phyloP scores from a whole-genome alignment of 1,284 basidiomycete species.

The Fomitopsis pinicola region DNA sequence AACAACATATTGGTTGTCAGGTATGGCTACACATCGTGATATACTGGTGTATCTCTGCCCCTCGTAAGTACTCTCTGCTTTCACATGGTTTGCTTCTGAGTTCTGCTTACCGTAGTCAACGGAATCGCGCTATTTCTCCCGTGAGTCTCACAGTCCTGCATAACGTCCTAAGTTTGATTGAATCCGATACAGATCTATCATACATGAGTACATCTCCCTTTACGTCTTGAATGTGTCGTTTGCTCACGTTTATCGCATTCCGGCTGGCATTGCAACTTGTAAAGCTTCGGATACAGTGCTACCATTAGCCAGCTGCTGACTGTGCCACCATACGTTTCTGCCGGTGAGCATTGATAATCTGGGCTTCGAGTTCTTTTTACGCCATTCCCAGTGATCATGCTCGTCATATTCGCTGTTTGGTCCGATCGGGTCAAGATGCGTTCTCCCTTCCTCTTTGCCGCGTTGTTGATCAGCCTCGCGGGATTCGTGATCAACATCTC shows the following conservation, averaged over 20 bases:
- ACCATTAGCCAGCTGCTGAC: constrained; percentile 64
- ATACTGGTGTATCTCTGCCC: constrained; percentile 55
- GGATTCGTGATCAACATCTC: constrained; percentile 68
- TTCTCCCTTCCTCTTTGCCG: constrained; percentile 56
- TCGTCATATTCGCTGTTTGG: constrained; percentile 49
- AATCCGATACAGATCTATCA: not conserved
- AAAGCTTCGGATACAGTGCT: constrained; percentile 46
- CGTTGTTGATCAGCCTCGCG: constrained; percentile 47
- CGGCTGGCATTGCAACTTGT: not conserved
- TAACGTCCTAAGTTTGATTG: not conserved
- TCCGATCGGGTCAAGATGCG: constrained; percentile 58
- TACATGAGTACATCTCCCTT: constrained; percentile 20
- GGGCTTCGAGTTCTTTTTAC: constrained; percentile 16
- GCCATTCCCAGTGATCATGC: constrained; percentile 40
- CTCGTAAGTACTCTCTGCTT: constrained; percentile 39
- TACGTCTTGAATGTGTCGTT: not conserved
- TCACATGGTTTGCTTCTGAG: not conserved
- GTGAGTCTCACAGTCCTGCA: constrained; percentile 29
- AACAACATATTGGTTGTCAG: constrained; percentile 14
- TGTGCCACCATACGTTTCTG: constrained; percentile 63
- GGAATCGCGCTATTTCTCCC: constrained; percentile 66
- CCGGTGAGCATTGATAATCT: constrained; percentile 37
- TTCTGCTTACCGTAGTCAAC: constrained; percentile 28
- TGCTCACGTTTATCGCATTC: too few relatives aligned
- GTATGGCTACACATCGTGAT: constrained; percentile 55